A percentile compares a stretch with the other conserved stretches of the same genome.
Conservation (phyloP, 164 flowering plant genomes). For the Stephania yunnanensis region DNA sequence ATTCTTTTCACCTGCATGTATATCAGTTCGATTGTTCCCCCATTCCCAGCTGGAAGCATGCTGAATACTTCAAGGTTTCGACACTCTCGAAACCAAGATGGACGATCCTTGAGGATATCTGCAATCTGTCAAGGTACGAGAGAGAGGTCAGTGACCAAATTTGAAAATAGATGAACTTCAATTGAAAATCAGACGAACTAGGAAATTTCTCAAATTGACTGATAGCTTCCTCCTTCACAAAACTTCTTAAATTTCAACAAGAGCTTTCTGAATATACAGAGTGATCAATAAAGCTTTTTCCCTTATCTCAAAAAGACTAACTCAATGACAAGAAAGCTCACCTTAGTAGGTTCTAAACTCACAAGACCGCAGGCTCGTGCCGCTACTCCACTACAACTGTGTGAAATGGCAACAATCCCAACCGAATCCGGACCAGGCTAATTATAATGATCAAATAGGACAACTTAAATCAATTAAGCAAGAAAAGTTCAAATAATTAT, state of each 20-base stretch:
- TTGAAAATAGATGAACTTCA: background rate
- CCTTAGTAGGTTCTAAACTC: slow-evolving; percentile 73
- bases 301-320: background rate
- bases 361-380: slow-evolving; percentile 87
- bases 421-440: slow-evolving; percentile 96
- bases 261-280: background rate
- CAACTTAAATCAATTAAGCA: background rate
- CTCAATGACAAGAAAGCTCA: slow-evolving; percentile 15
- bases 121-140: slow-evolving; percentile 50
- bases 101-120: slow-evolving; percentile 95
- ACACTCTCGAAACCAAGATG: slow-evolving; percentile 95
- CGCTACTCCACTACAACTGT: slow-evolving; percentile 77
- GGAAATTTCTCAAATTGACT: background rate
- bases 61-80: slow-evolving; percentile 87
- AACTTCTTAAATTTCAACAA: background rate
- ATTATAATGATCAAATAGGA: slow-evolving; percentile 7
- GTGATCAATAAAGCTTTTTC: background rate
- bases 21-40: slow-evolving; percentile 83
- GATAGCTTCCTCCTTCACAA: background rate
- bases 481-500: background rate
- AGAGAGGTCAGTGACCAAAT: background rate
- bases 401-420: slow-evolving; percentile 77
- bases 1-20: slow-evolving; percentile 67
- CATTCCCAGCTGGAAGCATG: slow-evolving; percentile 81
- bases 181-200: background rate